These are phyloP conservation scores for Glycine tomentella DNA, from an alignment of 306 rosid species.

Conservation along the genomic window DNA sequence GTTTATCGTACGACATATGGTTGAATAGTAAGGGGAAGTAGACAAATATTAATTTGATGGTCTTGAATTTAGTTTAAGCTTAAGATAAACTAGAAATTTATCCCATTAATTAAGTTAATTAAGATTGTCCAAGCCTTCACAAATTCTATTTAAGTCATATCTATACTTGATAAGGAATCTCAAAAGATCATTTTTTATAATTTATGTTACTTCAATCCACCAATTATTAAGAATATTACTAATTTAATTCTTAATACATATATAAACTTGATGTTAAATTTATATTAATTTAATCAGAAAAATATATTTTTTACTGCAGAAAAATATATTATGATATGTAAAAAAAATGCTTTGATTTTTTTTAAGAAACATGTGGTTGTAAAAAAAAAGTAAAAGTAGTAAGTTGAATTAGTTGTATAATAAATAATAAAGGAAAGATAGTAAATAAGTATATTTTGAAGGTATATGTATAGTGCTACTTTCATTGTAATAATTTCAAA, in stretches of 20 bases:
- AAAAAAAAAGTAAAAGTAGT: neutral
- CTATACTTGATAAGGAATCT: neutral
- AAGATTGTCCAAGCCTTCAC: neutral
- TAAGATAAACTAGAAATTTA: neutral
- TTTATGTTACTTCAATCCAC: neutral
- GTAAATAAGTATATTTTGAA: too few species aligned
- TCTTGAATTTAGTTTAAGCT: neutral
- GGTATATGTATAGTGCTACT: neutral
- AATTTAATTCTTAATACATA: neutral
- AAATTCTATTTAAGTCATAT: neutral
- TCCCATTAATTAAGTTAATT: neutral
- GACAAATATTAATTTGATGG: neutral
- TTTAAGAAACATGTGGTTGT: neutral
- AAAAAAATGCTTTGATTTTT: neutral
- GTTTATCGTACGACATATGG: neutral
- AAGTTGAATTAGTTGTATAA: neutral
- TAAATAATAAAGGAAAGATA: neutral
- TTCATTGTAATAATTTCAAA: neutral
- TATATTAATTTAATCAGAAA: neutral
- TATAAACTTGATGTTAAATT: neutral
- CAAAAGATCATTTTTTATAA: neutral
- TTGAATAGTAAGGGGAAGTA: neutral
- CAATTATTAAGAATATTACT: neutral
- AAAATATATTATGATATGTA: too few species aligned
- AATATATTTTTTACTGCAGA: too few species aligned